These are phyloP conservation scores for Aureobasidium zeae DNA, from an alignment of 2,329 filamentous ascomycete species.

Conservation along the genomic window DNA sequence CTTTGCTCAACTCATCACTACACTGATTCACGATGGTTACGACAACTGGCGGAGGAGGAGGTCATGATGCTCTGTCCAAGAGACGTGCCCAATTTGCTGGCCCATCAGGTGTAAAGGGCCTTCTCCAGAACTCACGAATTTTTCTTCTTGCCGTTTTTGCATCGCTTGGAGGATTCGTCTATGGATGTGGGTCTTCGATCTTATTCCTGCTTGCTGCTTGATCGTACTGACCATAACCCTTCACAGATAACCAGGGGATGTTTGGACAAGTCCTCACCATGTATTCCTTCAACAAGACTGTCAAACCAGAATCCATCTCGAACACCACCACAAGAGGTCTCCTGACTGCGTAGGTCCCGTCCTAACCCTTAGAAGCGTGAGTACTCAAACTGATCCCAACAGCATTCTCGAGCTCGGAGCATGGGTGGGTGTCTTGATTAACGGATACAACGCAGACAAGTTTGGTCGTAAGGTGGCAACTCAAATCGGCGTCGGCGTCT, in stretches of 20 bases:
- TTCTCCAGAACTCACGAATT: constrained; percentile 21
- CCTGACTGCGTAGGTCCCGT: constrained; percentile 7
- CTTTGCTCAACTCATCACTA: neutral
- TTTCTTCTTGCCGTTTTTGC: constrained; percentile 23
- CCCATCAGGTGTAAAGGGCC: constrained; percentile 20
- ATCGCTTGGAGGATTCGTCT: constrained; percentile 23
- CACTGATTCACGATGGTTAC: constrained; percentile 6
- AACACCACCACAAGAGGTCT: constrained; percentile 14
- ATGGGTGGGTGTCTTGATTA: constrained; percentile 64
- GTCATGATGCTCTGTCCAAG: constrained; percentile 18
- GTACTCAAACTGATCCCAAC: neutral
- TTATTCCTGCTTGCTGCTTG: neutral
- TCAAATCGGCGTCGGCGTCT: constrained; percentile 55
- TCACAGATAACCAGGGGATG: constrained; percentile 23
- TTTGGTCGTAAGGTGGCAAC: constrained; percentile 61
- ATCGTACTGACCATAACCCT: neutral
- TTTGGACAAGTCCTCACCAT: constrained; percentile 23
- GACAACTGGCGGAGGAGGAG: constrained; percentile 1
- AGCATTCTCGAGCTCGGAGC: constrained; percentile 64
- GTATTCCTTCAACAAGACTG: constrained; percentile 19
- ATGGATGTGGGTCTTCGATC: constrained; percentile 21
- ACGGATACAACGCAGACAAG: constrained; percentile 61
- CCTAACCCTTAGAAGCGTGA: neutral
- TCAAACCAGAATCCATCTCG: constrained; percentile 6
- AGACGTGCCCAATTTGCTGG: constrained; percentile 21